Evolutionary conservation across 345 rosid genomes (phyloP).

Genomic region (Populus nigra): DNA sequence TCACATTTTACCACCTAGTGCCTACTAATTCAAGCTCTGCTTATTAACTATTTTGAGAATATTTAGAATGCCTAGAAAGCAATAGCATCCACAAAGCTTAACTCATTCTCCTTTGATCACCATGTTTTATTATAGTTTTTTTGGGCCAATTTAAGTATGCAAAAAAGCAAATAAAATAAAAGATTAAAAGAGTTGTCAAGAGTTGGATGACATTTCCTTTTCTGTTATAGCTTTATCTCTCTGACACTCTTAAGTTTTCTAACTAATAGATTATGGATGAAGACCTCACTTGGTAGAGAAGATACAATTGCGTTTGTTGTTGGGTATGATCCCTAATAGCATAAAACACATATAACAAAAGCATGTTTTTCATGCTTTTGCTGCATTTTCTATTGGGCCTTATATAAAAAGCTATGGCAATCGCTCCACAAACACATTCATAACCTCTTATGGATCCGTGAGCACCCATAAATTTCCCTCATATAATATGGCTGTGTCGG

Average conservation of each 20-base stretch:
- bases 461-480: not conserved
- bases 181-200: not conserved
- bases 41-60: too few relatives aligned
- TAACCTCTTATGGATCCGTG: too few relatives aligned
- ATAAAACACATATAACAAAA: too few relatives aligned
- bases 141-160: not conserved
- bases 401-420: too few relatives aligned
- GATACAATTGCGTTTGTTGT: too few relatives aligned
- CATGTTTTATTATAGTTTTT: not conserved
- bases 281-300: too few relatives aligned
- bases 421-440: too few relatives aligned
- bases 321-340: too few relatives aligned
- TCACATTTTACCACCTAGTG: not conserved
- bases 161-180: too few relatives aligned
- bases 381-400: accelerated
- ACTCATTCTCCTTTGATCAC: not conserved
- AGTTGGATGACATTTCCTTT: not conserved
- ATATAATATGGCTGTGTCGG: not conserved
- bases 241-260: not conserved
- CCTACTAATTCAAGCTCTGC: not conserved
- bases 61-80: not conserved
- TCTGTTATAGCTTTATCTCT: not conserved
- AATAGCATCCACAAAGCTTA: too few relatives aligned
- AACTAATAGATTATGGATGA: not conserved
- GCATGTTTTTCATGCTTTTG: too few relatives aligned